Conservation (phyloP, 208 protist genomes). For the Dictyostelium gargantuum region DNA sequence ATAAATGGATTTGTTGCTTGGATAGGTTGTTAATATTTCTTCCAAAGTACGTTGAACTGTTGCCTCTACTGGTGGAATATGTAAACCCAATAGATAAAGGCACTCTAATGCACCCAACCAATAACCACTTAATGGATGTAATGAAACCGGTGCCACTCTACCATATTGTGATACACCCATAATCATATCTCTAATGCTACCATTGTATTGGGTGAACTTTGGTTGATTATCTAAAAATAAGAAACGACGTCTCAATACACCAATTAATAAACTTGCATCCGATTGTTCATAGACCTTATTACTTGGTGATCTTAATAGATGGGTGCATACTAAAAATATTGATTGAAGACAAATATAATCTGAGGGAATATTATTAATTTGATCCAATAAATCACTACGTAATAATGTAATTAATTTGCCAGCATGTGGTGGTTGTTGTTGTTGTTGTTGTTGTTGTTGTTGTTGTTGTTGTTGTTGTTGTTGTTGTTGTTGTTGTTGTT, state of each 20-base stretch:
- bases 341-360: constrained; percentile 59
- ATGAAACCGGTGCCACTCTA: background rate
- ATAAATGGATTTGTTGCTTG: background rate
- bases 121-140: background rate
- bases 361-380: constrained; percentile 31
- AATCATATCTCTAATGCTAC: constrained; percentile 23
- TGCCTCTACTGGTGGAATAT: background rate
- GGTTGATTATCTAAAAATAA: constrained; percentile 49
- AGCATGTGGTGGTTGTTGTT: background rate
- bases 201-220: constrained; percentile 44
- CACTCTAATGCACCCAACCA: constrained; percentile 40
- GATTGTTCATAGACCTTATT: constrained; percentile 56
- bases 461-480: no score
- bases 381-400: constrained; percentile 5
- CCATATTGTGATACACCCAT: constrained; percentile 39
- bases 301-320: background rate
- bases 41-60: background rate
- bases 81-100: background rate
- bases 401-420: background rate
- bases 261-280: background rate
- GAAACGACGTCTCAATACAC: background rate
- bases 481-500: no score
- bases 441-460: no score
- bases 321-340: background rate
- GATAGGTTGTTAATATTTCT: background rate